These are phyloP conservation scores for Bacterosira constricta DNA, from an alignment of 108 stramenopile genomes.

Conservation along the genomic window DNA sequence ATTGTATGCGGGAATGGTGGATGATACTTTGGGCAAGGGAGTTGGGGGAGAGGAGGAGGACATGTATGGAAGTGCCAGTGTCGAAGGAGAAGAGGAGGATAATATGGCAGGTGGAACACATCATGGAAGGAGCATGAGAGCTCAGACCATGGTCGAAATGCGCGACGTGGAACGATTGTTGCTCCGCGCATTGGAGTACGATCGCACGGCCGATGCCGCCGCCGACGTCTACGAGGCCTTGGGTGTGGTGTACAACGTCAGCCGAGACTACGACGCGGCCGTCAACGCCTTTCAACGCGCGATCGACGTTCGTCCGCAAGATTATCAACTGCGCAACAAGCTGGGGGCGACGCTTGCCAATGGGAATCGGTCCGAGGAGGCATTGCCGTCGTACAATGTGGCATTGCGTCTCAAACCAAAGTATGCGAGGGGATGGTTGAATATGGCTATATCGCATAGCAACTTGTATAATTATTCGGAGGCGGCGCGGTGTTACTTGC, in stretches of 20 bases:
- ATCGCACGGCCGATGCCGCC: conserved; percentile 57
- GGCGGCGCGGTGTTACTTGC: conserved; percentile 92
- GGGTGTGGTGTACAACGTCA: conserved; percentile 94
- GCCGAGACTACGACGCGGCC: conserved; percentile 87
- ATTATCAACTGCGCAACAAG: conserved; percentile 93
- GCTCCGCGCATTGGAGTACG: conserved; percentile 72
- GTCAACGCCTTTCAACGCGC: conserved; percentile 78
- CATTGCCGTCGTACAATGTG: conserved; percentile 79
- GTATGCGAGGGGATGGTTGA: conserved; percentile 96
- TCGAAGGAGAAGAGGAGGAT: conserved; percentile 6
- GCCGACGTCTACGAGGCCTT: conserved; percentile 87
- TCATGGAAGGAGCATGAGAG: conserved; percentile 14
- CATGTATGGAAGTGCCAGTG: conserved; percentile 56
- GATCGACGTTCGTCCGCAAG: conserved; percentile 67
- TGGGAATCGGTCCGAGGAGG: conserved; percentile 81
- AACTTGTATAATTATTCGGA: conserved; percentile 88
- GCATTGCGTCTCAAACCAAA: conserved; percentile 88
- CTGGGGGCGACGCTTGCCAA: conserved; percentile 98
- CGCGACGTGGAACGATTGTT: conserved; percentile 86
- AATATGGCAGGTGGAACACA: background rate
- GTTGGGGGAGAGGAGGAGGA: conserved; percentile 43
- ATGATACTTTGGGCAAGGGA: conserved; percentile 12
- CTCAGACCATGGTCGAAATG: conserved; percentile 45
- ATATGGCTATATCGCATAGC: conserved; percentile 94
- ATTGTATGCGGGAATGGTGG: conserved; percentile 85